phyloP scores from a whole-genome alignment of 441 rosid genomes.

The Aleurites moluccanus region DNA sequence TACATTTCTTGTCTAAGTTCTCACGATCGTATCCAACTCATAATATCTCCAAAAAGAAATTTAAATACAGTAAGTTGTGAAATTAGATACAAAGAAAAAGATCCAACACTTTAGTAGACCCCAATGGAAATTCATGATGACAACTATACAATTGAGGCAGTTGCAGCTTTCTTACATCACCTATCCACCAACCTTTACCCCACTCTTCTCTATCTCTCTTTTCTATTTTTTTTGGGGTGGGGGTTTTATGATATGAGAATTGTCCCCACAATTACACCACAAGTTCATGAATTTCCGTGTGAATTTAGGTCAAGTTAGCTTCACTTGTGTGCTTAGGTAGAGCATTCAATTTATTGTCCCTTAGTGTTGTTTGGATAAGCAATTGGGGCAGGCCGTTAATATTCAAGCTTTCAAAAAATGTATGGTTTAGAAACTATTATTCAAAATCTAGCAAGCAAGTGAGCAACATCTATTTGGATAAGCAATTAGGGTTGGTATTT shows the following conservation, averaged over 20 bases:
- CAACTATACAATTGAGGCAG: neutral
- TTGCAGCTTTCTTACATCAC: constrained; percentile 16
- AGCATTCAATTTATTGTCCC: no score
- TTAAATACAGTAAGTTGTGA: neutral
- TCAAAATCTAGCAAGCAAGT: no score
- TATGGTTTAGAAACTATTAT: no score
- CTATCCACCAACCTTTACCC: constrained; percentile 19
- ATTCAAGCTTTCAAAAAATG: no score
- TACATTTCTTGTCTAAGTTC: neutral
- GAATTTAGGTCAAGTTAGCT: no score
- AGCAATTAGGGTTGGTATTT: no score
- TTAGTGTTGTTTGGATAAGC: no score
- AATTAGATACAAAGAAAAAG: neutral
- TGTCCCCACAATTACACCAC: no score
- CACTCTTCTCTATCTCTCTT: neutral
- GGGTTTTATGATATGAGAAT: neutral
- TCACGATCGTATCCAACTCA: neutral
- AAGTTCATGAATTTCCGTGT: no score
- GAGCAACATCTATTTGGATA: no score
- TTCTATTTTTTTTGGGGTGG: neutral
- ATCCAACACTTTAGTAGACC: neutral
- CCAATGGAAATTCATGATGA: constrained; percentile 1
- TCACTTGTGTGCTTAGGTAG: no score
- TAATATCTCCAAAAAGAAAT: neutral
- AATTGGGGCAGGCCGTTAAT: no score